Conservation (phyloP, 2,329 filamentous ascomycete species). For the Trichoderma endophyticum region DNA sequence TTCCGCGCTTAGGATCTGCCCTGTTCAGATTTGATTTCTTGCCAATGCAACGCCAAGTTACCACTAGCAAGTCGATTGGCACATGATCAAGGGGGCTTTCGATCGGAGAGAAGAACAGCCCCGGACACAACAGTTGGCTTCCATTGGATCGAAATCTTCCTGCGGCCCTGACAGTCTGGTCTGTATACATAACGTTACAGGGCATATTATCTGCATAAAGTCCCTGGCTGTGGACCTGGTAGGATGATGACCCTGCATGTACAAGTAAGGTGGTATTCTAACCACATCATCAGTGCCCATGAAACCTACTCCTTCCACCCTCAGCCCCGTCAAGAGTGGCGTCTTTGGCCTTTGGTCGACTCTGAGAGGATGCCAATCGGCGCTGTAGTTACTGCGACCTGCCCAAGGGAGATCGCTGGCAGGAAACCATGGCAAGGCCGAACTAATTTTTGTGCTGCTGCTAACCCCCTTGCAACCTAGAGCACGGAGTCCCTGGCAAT, state of each 20-base stretch:
- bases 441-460: not conserved
- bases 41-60: not conserved
- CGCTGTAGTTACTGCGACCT: not conserved
- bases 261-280: not conserved
- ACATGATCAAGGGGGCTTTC: not conserved
- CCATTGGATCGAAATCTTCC: not conserved
- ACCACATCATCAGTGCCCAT: not conserved
- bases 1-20: not conserved
- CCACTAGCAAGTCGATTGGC: not conserved
- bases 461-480: not conserved
- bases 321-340: not conserved
- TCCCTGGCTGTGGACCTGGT: not conserved
- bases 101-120: not conserved
- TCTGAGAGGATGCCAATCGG: not conserved
- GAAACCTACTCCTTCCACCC: not conserved
- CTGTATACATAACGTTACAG: not conserved
- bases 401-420: not conserved
- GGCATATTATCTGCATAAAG: slow-evolving; percentile 4
- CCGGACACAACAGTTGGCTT: not conserved
- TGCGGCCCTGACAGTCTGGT: not conserved
- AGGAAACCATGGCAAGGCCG: not conserved
- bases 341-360: not conserved
- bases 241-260: not conserved
- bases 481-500: not conserved
- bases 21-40: not conserved